phyloP scores from a whole-genome alignment of 495 filamentous ascomycete species.

The Penicillium manginii region DNA sequence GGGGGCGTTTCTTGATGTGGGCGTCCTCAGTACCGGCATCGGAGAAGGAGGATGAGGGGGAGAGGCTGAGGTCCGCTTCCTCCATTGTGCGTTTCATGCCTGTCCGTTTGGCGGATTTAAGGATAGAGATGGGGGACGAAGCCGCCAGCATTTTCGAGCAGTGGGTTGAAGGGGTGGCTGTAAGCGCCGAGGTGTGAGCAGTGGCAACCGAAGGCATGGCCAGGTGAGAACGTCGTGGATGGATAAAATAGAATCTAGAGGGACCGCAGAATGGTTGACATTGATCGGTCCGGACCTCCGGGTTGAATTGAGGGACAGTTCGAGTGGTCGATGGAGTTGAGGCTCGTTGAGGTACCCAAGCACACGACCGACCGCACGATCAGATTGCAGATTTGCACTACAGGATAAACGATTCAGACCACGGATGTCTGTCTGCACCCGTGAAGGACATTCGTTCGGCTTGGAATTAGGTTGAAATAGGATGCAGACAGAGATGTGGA shows the following conservation, averaged over 20 bases:
- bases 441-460: slow-evolving; percentile 16
- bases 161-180: slow-evolving; percentile 24
- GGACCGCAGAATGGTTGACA: slow-evolving; percentile 25
- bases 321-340: slow-evolving; percentile 15
- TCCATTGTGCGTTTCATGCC: slow-evolving; percentile 48
- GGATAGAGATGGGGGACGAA: slow-evolving; percentile 46
- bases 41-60: slow-evolving; percentile 36
- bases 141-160: slow-evolving; percentile 38
- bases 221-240: slow-evolving; percentile 12
- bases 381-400: slow-evolving; percentile 18
- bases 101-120: slow-evolving; percentile 42
- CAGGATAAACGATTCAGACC: slow-evolving; percentile 19
- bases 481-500: slow-evolving; percentile 27
- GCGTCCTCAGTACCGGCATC: slow-evolving; percentile 46
- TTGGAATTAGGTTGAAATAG: slow-evolving; percentile 12
- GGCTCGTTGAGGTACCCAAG: slow-evolving; percentile 19
- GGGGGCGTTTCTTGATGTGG: slow-evolving; percentile 56
- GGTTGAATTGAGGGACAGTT: slow-evolving; percentile 10
- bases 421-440: slow-evolving; percentile 26
- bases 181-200: slow-evolving; percentile 34
- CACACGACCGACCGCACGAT: slow-evolving; percentile 32
- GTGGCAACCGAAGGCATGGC: slow-evolving; percentile 52
- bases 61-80: slow-evolving; percentile 43
- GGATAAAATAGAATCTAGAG: slow-evolving; percentile 12
- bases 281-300: slow-evolving; percentile 20